Base-by-base conservation (phyloP, 148 eudicot species). In the Cornus controversa region DNA sequence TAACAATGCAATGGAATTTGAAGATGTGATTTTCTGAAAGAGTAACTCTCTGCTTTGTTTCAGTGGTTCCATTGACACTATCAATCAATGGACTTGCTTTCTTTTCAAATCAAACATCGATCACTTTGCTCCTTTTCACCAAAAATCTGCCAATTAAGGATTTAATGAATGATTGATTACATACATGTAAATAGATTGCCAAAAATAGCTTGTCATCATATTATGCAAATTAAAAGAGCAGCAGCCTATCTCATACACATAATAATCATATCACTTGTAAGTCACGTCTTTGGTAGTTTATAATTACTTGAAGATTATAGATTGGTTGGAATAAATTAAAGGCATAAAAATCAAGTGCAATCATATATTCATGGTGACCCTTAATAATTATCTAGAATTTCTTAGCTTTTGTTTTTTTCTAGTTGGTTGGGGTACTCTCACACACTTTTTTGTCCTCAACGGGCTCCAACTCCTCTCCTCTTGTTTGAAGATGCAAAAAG, bases 1-100 rank as follows among this genome's bases (percentile, higher is more conserved):
- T 76, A 16, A 83, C 82, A 16, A 83, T 83, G 85, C 66, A 83
- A 71, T 2, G 79, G 82, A 27, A 50, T 66, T 26, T 75, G 74
- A 42, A 83, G 67, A 54, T 70, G 34, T 31, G 6, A 68, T 8
- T 79, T 50, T 79, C 76, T 83, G 79, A 70, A 75, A 75, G 54
- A 79, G 36, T 70, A 71, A 37, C 14, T 13, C n/a, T 18, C 18
- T 37, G 42, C 14, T 28, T 31, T 22, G 67, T 26, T 71, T 73
- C 62, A 6, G 47, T 65, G 26, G 67, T 28, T 57, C 40, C 66
- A 72, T 10, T 13, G 26, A 16, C 8, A 36, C 11, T 72, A 26
- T 54, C 25, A 6, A 18, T 54, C 25, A 2, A 72, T 26, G 64
- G 65, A 72, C 26, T 58, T 7, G 23, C 2, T 53, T 47, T 27